Conservation (phyloP, 176 grass and related monocot species). For the Oryza meridionalis region DNA sequence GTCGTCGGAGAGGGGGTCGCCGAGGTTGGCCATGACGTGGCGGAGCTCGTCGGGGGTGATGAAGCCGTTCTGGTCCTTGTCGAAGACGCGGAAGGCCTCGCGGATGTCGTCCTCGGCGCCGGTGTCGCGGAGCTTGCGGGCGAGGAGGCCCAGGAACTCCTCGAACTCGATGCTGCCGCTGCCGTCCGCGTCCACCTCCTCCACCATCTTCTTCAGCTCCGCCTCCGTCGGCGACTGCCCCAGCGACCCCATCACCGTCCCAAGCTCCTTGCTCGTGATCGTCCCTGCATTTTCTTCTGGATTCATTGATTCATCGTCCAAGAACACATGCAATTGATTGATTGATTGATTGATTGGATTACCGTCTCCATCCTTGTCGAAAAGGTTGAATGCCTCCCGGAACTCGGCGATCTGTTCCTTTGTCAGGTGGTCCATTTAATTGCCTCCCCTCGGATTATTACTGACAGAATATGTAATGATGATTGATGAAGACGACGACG, state of each 20-base stretch:
- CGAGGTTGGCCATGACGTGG: slow-evolving; percentile 73
- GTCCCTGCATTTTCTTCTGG: slow-evolving; percentile 30
- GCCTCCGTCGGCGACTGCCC: slow-evolving; percentile 67
- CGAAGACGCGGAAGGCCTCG: slow-evolving; percentile 83
- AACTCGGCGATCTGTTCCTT: slow-evolving; percentile 63
- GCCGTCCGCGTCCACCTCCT: slow-evolving; percentile 55
- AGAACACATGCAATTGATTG: neutral
- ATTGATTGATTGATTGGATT: neutral
- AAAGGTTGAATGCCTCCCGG: slow-evolving; percentile 57
- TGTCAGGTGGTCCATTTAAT: slow-evolving; percentile 32
- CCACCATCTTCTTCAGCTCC: slow-evolving; percentile 66
- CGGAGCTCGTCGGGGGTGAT: slow-evolving; percentile 74
- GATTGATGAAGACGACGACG: neutral
- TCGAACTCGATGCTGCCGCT: slow-evolving; percentile 59
- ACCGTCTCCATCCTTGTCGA: slow-evolving; percentile 70
- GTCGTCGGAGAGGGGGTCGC: slow-evolving; percentile 62
- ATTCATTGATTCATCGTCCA: neutral
- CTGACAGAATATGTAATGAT: neutral
- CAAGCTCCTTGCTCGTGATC: slow-evolving; percentile 69
- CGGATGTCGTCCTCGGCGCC: slow-evolving; percentile 62
- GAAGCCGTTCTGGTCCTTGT: slow-evolving; percentile 83
- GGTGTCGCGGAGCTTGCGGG: slow-evolving; percentile 50
- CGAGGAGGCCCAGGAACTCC: slow-evolving; percentile 63
- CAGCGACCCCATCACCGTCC: slow-evolving; percentile 67
- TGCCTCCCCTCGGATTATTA: neutral